Evolutionary conservation across 176 grass and related monocot genomes (phyloP), one percentile per base, ranked within the genome.

Genomic region (Bolboschoenus planiculmis): DNA sequence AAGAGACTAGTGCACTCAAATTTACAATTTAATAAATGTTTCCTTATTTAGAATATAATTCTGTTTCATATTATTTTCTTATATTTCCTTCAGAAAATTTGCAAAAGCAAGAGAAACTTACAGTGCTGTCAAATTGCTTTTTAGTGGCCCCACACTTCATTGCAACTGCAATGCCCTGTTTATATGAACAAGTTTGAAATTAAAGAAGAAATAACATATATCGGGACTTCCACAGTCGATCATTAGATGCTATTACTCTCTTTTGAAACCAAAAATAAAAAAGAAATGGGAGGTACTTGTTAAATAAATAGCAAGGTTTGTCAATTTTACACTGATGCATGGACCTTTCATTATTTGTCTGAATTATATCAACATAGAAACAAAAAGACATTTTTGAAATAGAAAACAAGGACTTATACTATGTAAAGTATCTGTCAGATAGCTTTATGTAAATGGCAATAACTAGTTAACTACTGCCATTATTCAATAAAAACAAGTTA

Each of bases 101-200:
- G 46, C 23, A 59, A 80, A 59, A 60, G 53, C 51, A 27, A 80
- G 30, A 7, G 21, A 40, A 40, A 57, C 95, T 84, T 85, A 98
- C 95, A 29, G 92, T 98, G 86, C 89, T 88, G 60, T 95, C 95
- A 30, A 98, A 94, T 63, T 81, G 85, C 10, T 89, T 89, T 79
- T 98, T 98, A 81, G 95, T 98, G 54, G 95, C 95, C 85, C 95
- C 90, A 80, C 90, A 94, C 68, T 98, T 98, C 42, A 98, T 51
- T 4, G 92, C 95, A 40, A 98, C 63, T 73, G 92, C 95, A 46
- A 98, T 90, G 10, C 95, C 95, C 95, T 94, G 84, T 36, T 83
- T 84, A 83, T 54, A 10, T 11, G 13, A 48, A 75, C 14, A 76
- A 50, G 44, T 30, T 23, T 30, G 2, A 3, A 75, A 75, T 75